Base-by-base conservation (phyloP, 441 rosid species). In the Metrosideros polymorpha region DNA sequence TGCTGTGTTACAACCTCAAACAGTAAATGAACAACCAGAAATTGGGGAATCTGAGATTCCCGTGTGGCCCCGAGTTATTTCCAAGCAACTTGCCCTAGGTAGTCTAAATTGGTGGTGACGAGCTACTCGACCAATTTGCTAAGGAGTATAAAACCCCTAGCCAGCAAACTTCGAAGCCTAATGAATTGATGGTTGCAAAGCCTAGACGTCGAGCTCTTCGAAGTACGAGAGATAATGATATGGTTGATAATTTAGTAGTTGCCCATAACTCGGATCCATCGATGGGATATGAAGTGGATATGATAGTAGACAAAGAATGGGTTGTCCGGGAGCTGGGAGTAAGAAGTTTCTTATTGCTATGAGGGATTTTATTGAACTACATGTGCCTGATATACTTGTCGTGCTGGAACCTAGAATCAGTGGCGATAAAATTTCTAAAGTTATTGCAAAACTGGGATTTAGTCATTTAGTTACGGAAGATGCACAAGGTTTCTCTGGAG, bases 201-300 rank as follows among this genome's bases (percentile, higher is more conserved):
- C 29, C 12, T 0, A 59, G 0, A 59, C 0, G 1, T 7, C 0
- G 29, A 0, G 1, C 0, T 29, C 4, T 29, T 3, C 0, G 0
- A 0, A 0, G 2, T 6, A 8, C 1, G 22, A 9, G 30, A 22
- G 6, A 59, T 30, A 29, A 15, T 59, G 12, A 2, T 4, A 15
- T 7, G 1, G 18, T 14, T 59, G 10, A 59, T 59, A 0, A 0
- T 4, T 59, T 29, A 29, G 2, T 13, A 52, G 54, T 52, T 18
- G 24, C 6, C 54, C 54, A 52, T 15, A 52, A 18, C 54, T 6
- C 9, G 17, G 9, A 7, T 17, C 22, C 24, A 17, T 19, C 54
- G 7, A 8, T 6, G 24, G 54, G 54, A 52, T 19, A 8, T 52
- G 54, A 18, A 52, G 18, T 52, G 24, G 8, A 18, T 52, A 52